A percentile compares a stretch with the other conserved stretches of the same genome.
Conservation (phyloP, 1,284 basidiomycete genomes). For the Melanopsichium pennsylvanicum region DNA sequence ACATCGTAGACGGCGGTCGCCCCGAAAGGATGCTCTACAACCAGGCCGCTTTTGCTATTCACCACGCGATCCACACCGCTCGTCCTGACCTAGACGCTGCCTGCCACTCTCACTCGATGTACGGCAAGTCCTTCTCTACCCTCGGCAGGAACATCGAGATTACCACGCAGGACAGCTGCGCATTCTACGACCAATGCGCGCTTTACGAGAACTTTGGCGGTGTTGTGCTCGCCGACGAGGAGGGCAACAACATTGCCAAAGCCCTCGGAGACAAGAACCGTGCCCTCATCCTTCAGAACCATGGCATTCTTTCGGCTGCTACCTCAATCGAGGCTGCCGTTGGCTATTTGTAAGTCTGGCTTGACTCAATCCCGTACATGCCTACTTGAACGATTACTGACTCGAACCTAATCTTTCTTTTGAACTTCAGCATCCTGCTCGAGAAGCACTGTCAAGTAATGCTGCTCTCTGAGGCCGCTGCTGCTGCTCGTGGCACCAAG, state of each 20-base stretch:
- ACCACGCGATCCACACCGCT: conserved; percentile 72
- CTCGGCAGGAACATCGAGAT: conserved; percentile 71
- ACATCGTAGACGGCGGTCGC: conserved; percentile 49
- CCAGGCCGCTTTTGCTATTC: conserved; percentile 70
- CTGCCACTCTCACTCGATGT: conserved; percentile 73
- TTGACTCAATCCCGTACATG: too few relatives aligned
- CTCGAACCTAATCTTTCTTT: conserved; percentile 43
- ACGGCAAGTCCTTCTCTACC: conserved; percentile 73
- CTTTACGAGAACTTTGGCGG: conserved; percentile 69
- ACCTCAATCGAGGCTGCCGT: conserved; percentile 68
- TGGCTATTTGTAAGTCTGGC: conserved; percentile 55
- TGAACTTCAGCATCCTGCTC: conserved; percentile 60
- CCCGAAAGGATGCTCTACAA: conserved; percentile 53
- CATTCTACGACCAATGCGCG: conserved; percentile 63
- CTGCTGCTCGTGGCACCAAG: conserved; percentile 43
- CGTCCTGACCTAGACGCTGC: conserved; percentile 74
- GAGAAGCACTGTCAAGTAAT: conserved; percentile 71
- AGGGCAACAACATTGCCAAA: conserved; percentile 72
- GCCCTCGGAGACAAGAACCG: conserved; percentile 70
- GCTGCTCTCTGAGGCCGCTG: conserved; percentile 70
- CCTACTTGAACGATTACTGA: neutral
- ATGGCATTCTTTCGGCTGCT: conserved; percentile 71
- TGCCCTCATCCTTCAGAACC: conserved; percentile 69
- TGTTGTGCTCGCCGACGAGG: conserved; percentile 72
- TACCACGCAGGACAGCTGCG: conserved; percentile 66